Conservation (phyloP, 257 asterid genomes). For the Handroanthus guayacan region DNA sequence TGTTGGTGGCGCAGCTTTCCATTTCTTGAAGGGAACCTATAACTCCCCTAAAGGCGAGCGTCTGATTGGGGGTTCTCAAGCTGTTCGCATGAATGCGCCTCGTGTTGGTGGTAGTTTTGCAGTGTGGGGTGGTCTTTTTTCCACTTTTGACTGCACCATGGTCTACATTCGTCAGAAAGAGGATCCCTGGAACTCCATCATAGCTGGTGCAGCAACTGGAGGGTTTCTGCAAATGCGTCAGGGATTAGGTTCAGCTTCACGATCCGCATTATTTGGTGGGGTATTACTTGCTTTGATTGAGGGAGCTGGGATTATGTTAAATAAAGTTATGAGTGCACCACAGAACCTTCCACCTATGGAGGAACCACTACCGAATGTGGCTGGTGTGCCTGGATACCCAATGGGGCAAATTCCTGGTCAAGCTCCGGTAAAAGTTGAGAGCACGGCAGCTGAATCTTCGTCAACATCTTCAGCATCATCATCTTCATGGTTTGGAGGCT, state of each 20-base stretch:
- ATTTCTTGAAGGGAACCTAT: conserved; percentile 80
- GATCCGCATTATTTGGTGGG: conserved; percentile 82
- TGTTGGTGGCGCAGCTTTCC: conserved; percentile 84
- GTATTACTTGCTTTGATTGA: conserved; percentile 82
- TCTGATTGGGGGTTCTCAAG: conserved; percentile 74
- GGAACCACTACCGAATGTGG: conserved; percentile 55
- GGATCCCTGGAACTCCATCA: conserved; percentile 92
- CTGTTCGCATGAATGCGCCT: conserved; percentile 95
- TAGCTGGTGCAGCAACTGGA: conserved; percentile 96
- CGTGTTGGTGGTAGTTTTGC: conserved; percentile 98
- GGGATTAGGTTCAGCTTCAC: conserved; percentile 75
- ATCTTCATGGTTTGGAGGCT: conserved; percentile 85
- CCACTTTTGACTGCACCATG: conserved; percentile 90
- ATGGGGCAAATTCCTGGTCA: conserved; percentile 77
- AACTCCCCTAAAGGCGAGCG: conserved; percentile 93
- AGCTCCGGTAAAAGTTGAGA: conserved; percentile 58
- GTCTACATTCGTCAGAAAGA: conserved; percentile 85
- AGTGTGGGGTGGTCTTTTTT: conserved; percentile 95
- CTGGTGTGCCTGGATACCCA: conserved; percentile 61
- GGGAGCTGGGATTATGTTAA: conserved; percentile 87
- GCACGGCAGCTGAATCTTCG: conserved; percentile 43
- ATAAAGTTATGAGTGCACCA: conserved; percentile 65
- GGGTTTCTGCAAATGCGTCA: conserved; percentile 90
- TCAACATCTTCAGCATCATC: conserved; percentile 46
- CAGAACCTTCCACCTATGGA: conserved; percentile 71